Percentiles rank a stretch among this genome's conserved stretches.
Evolutionary conservation across 2,329 filamentous ascomycete genomes (phyloP).

Genomic region (Colletotrichum noveboracense): DNA sequence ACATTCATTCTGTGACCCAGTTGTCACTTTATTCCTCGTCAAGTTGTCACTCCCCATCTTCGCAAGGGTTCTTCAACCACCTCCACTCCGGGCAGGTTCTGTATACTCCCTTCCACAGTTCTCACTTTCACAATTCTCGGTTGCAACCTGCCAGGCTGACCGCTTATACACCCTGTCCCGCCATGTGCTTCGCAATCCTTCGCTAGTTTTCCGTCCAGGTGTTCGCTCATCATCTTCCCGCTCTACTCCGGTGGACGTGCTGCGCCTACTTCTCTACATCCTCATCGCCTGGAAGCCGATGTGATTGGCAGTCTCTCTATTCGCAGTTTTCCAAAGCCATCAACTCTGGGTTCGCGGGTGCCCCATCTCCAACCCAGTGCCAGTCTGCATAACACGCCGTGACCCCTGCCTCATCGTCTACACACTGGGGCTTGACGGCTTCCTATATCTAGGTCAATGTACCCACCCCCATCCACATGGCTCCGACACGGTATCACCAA

Average conservation of each 20-base stretch:
- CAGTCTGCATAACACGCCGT: background rate
- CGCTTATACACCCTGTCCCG: background rate
- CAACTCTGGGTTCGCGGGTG: background rate
- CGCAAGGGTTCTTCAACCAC: background rate
- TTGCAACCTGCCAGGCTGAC: background rate
- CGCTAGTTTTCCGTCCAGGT: background rate
- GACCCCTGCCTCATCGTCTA: background rate
- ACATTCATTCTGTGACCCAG: background rate
- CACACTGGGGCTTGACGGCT: background rate
- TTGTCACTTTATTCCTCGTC: background rate
- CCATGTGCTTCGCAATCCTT: background rate
- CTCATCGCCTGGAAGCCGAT: slow-evolving; percentile 1
- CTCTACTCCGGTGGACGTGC: background rate
- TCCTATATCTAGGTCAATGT: slow-evolving; percentile 13
- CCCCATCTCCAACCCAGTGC: background rate
- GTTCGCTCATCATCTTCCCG: background rate
- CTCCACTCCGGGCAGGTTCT: background rate
- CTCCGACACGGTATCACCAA: background rate
- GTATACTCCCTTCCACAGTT: background rate
- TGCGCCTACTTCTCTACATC: background rate
- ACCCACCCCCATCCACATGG: slow-evolving; percentile 9
- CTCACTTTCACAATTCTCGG: background rate
- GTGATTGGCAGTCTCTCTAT: background rate
- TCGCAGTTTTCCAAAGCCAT: background rate
- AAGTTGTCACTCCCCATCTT: background rate